Percentiles rank a stretch among this genome's conserved stretches.
Evolutionary conservation across 306 rosid genomes (phyloP).

Genomic region (Gynostemma pentaphyllum): DNA sequence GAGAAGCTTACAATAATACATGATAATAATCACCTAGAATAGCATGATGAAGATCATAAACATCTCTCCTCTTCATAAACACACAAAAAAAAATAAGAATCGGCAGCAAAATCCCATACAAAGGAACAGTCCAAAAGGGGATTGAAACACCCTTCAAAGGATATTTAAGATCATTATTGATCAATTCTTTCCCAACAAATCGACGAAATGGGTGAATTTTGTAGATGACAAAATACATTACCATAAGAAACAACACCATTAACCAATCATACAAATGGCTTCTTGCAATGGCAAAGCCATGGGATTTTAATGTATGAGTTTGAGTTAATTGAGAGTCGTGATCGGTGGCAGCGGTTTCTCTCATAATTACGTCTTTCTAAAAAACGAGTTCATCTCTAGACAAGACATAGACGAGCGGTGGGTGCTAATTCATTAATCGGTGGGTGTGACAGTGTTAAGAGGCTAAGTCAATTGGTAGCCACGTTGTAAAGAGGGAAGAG

Average conservation of each 20-base stretch:
- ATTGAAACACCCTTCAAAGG: not conserved
- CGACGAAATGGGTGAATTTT: conserved; percentile 2
- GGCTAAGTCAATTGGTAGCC: too few species aligned
- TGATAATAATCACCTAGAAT: not conserved
- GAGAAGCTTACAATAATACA: too few species aligned
- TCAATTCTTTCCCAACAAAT: not conserved
- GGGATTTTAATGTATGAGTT: too few species aligned
- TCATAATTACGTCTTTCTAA: too few species aligned
- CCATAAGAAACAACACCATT: not conserved
- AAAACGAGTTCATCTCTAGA: too few species aligned
- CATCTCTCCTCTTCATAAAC: conserved; percentile 60
- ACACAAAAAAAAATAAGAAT: conserved; percentile 40
- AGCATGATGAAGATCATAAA: conserved; percentile 83
- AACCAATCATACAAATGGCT: not conserved
- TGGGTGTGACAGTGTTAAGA: too few species aligned
- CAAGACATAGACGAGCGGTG: too few species aligned
- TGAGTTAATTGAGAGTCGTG: too few species aligned
- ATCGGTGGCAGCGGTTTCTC: too few species aligned
- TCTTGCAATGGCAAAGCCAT: not conserved
- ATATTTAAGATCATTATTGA: not conserved
- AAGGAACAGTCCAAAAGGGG: conserved; percentile 10
- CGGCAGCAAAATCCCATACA: conserved; percentile 24
- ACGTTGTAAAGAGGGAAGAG: too few species aligned
- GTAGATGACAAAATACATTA: not conserved
- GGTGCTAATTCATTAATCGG: too few species aligned